phyloP scores from a whole-genome alignment of 2,329 filamentous ascomycete genomes.

The Myriosclerotinia duriaeana region DNA sequence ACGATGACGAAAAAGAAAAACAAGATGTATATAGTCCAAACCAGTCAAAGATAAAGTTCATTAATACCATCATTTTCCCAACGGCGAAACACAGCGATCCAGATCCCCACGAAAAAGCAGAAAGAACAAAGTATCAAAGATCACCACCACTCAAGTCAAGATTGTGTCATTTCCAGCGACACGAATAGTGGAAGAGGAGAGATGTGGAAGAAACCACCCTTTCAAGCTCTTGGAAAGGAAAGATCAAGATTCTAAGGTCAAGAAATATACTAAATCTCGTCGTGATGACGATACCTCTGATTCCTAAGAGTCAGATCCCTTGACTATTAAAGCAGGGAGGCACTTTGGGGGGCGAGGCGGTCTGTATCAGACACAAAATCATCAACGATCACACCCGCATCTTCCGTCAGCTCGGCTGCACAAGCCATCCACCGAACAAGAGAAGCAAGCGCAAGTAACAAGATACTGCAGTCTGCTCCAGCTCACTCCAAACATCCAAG shows the following conservation, averaged over 20 bases:
- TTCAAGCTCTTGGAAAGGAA: neutral
- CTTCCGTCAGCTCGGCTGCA: neutral
- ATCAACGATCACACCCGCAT: neutral
- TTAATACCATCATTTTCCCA: no score
- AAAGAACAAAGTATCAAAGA: no score
- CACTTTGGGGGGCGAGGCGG: no score
- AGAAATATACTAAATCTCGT: neutral
- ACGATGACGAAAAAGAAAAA: no score
- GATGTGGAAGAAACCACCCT: neutral
- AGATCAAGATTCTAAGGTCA: neutral
- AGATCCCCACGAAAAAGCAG: no score
- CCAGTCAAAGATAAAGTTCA: no score
- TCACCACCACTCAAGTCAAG: neutral
- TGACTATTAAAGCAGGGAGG: neutral
- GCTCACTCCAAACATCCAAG: neutral
- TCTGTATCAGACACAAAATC: neutral
- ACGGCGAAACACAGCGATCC: no score
- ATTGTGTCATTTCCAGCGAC: neutral
- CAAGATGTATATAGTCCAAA: no score
- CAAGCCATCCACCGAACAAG: neutral
- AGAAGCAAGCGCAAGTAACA: neutral
- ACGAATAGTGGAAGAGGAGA: neutral
- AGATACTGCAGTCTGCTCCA: neutral
- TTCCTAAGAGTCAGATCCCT: neutral
- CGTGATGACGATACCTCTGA: neutral